Evolutionary conservation across 345 rosid species (phyloP).

Genomic region (Gossypium ekmanianum): DNA sequence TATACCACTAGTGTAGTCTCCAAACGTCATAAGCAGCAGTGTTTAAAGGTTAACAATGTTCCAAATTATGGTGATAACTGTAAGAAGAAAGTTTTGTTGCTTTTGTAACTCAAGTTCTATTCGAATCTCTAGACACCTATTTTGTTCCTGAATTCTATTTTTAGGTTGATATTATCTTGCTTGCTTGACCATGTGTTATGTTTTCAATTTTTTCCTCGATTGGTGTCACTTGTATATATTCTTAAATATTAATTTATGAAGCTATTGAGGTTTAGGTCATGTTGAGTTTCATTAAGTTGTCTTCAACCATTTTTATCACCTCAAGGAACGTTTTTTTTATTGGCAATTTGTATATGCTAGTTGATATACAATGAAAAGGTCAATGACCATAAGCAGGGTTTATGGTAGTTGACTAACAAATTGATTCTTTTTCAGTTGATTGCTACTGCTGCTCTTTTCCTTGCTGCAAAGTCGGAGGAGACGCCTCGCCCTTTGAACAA

Average conservation of each 20-base stretch:
- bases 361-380: not conserved
- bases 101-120: not conserved
- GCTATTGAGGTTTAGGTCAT: conserved; percentile 1
- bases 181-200: not conserved
- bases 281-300: not conserved
- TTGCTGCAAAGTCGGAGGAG: conserved; percentile 80
- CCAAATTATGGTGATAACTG: not conserved
- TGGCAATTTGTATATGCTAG: not conserved
- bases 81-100: not conserved
- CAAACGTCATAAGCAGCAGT: not conserved
- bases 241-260: not conserved
- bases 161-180: not conserved
- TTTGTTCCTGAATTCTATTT: not conserved
- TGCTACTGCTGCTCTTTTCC: conserved; percentile 75
- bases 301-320: not conserved
- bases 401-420: not conserved
- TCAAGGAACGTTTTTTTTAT: not conserved
- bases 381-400: not conserved
- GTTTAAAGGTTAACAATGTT: not conserved
- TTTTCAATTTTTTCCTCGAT: not conserved
- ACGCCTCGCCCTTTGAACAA: conserved; percentile 69
- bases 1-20: not conserved
- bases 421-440: conserved; percentile 46
- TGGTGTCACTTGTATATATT: not conserved
- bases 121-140: not conserved